Evolutionary conservation across 2,329 filamentous ascomycete genomes (phyloP).

Genomic region (Cladosporium sp.): DNA sequence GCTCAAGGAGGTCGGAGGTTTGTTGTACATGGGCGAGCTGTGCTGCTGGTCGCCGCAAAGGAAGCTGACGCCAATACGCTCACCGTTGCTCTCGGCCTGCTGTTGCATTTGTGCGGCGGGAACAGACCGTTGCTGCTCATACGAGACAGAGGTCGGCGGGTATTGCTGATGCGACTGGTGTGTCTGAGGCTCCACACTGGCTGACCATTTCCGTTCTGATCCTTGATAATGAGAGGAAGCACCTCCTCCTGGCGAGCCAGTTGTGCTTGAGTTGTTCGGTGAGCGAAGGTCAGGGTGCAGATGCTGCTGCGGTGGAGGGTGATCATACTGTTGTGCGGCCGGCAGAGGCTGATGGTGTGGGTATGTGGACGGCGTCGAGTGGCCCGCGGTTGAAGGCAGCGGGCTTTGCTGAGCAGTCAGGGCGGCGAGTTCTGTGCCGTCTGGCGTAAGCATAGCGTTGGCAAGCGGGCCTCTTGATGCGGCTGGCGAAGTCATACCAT

Average conservation of each 20-base stretch:
- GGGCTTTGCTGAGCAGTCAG: conserved; percentile 44
- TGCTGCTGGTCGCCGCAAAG: conserved; percentile 55
- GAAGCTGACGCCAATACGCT: conserved; percentile 69
- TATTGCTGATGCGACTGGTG: conserved; percentile 12
- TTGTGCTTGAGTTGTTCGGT: neutral
- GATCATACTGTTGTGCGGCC: conserved; percentile 11
- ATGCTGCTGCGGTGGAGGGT: conserved; percentile 20
- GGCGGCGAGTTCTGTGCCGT: conserved; percentile 42
- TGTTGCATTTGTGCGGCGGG: conserved; percentile 14
- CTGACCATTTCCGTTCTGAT: conserved; percentile 18
- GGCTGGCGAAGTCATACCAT: conserved; percentile 24
- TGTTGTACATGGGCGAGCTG: neutral
- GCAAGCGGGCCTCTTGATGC: conserved; percentile 23
- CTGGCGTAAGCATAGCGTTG: conserved; percentile 25
- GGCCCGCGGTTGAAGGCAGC: conserved; percentile 28
- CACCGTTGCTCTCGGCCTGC: conserved; percentile 36
- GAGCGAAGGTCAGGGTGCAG: conserved; percentile 31
- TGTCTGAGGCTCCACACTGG: neutral
- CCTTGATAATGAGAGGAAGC: neutral
- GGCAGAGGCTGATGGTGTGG: conserved; percentile 3
- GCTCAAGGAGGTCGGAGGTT: neutral
- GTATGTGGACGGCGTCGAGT: conserved; percentile 4
- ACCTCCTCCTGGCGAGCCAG: conserved; percentile 4
- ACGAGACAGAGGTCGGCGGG: conserved; percentile 8
- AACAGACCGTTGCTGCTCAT: conserved; percentile 14